Base-by-base conservation (phyloP, 2,329 filamentous ascomycete species). In the Paecilomyces formosus region DNA sequence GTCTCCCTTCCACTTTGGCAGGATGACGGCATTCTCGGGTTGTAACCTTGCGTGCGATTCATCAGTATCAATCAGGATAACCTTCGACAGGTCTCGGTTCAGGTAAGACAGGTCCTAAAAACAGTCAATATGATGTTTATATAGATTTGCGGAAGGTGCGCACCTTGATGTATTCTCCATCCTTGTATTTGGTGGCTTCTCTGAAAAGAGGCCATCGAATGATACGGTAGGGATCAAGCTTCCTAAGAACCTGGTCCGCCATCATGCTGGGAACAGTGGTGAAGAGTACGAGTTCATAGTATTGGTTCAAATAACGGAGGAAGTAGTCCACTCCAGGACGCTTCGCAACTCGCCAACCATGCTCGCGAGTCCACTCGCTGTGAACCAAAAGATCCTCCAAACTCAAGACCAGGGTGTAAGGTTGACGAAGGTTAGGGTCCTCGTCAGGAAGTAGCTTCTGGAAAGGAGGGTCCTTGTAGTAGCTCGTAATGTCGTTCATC, bases 231-330 rank as follows among this genome's bases (percentile, higher is more conserved):
- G 93, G 94, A 71, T 99, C 94, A 60, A 99, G 81, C 77, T 99
- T 99, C 69, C 90, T 87, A 64, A 97, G 85, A 55, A 99, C 83
- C 24, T 91, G 90, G 66, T 97, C 92, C 28, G 87, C 93, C 71
- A 90, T 88, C 69, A 86, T 87, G 69, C 87, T 90, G 0, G 93
- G 92, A 53, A 94, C 88, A 45, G 85, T 90, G 31, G 94, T 99
- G 79, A 97, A 99, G 63, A 99, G 85, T 56, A 97, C 94, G 57
- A 99, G 82, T 75, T 99, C 94, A 72, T 97, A 99, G 82, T 99
- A 97, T 75, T 97, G 92, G 76, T 90, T 93, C 54, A 99, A 83
- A 74, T 99, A 99, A 70, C 90, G 90, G 63, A 99, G 79, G 79
- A 99, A 99, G 79, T 99, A 99, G 78, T 99, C 94, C 61, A 95